phyloP scores from a whole-genome alignment of 139 green algal species.

The Auxenochlorella pyrenoidosa region DNA sequence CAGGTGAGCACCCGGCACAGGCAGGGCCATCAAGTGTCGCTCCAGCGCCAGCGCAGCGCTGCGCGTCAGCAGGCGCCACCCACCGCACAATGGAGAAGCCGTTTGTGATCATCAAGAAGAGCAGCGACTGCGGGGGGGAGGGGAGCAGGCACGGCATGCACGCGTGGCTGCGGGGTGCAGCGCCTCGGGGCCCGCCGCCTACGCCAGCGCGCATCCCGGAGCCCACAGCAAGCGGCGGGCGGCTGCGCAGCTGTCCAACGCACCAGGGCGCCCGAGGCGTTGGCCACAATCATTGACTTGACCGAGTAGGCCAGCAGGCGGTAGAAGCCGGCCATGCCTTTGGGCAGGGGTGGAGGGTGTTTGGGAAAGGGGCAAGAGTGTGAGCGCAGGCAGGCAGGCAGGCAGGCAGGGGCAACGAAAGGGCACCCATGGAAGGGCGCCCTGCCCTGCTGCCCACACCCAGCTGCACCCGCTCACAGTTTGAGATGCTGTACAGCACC shows the following conservation, averaged over 20 bases:
- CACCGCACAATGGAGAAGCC: slow-evolving; percentile 71
- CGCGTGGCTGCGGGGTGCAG: background rate
- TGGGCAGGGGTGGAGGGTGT: background rate
- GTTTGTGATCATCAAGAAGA: slow-evolving; percentile 73
- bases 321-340: slow-evolving; percentile 60
- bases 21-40: no score
- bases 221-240: background rate
- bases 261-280: slow-evolving; percentile 26
- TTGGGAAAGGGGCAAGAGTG: background rate
- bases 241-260: background rate
- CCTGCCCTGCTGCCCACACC: no score
- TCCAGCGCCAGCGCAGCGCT: no score
- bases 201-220: no score
- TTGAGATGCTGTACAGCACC: slow-evolving; percentile 27
- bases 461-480: slow-evolving; percentile 14
- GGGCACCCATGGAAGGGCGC: no score
- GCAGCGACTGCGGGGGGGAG: background rate
- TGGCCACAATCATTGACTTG: slow-evolving; percentile 50
- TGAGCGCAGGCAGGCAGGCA: no score
- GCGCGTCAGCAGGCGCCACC: background rate
- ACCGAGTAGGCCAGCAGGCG: slow-evolving; percentile 59
- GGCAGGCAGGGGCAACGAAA: no score
- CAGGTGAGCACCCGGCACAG: no score
- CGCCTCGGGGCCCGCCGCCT: no score
- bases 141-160: background rate